Conservation (phyloP, 768 basidiomycete genomes). For the Termitomyces sp. region DNA sequence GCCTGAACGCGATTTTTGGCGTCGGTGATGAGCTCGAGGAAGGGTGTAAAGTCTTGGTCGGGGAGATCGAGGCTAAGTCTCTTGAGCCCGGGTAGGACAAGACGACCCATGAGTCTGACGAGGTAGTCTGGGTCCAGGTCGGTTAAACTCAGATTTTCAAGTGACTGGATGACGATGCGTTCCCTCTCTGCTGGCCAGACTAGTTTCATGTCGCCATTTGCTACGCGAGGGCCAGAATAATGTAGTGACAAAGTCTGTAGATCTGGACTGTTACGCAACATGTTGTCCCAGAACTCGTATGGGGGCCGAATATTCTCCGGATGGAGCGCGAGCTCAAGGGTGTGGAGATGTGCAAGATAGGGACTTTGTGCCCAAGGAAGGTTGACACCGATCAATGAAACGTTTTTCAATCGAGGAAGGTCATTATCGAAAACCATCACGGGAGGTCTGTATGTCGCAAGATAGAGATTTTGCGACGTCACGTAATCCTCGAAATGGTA, state of each 20-base stretch:
- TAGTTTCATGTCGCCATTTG: slow-evolving; percentile 28
- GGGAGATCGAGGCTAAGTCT: slow-evolving; percentile 46
- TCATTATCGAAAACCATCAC: slow-evolving; percentile 51
- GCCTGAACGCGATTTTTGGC: slow-evolving; percentile 2
- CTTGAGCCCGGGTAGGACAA: slow-evolving; percentile 40
- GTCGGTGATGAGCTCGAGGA: slow-evolving; percentile 33
- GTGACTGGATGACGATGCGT: slow-evolving; percentile 28
- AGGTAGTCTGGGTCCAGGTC: slow-evolving; percentile 56
- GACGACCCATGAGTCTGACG: slow-evolving; percentile 37
- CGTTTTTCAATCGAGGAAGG: slow-evolving; percentile 46
- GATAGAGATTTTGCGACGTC: slow-evolving; percentile 43
- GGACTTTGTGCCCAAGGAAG: slow-evolving; percentile 51
- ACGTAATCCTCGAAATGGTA: slow-evolving; percentile 62
- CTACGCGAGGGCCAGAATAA: slow-evolving; percentile 50
- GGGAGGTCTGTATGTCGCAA: slow-evolving; percentile 54
- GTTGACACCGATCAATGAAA: slow-evolving; percentile 63
- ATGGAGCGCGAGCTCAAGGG: slow-evolving; percentile 58
- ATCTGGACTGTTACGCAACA: slow-evolving; percentile 45
- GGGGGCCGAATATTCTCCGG: slow-evolving; percentile 53
- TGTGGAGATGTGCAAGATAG: slow-evolving; percentile 42
- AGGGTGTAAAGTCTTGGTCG: slow-evolving; percentile 49
- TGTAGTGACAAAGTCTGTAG: slow-evolving; percentile 45
- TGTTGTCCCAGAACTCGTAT: slow-evolving; percentile 47
- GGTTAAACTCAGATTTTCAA: slow-evolving; percentile 44
- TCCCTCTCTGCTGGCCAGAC: slow-evolving; percentile 30